A percentile compares a stretch with the other conserved stretches of the same genome.
Conservation (phyloP, 1,139 yeast species). For the Pichia sorboxylosa region DNA sequence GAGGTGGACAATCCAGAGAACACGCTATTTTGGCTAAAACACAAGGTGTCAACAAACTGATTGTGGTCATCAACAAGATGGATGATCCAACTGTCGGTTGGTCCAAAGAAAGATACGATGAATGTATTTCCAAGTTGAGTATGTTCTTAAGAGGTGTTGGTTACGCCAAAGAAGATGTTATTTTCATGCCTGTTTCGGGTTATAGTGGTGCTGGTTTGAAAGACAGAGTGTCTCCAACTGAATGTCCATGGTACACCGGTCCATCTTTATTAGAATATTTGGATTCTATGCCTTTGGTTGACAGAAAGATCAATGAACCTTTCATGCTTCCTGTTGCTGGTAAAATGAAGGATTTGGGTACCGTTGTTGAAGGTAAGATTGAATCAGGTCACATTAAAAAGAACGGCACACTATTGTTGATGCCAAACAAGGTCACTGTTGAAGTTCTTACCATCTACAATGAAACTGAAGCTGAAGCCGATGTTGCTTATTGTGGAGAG, state of each 20-base stretch:
- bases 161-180: conserved; percentile 72
- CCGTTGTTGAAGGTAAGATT: conserved; percentile 94
- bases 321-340: conserved; percentile 94
- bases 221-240: conserved; percentile 59
- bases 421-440: conserved; percentile 81
- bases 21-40: conserved; percentile 96
- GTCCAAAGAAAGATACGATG: conserved; percentile 94
- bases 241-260: conserved; percentile 89
- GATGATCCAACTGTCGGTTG: conserved; percentile 94
- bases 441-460: conserved; percentile 82
- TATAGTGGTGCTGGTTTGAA: conserved; percentile 95
- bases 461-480: conserved; percentile 93
- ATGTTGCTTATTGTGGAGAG: conserved; percentile 86
- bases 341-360: conserved; percentile 93
- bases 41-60: conserved; percentile 88
- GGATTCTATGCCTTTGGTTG: conserved; percentile 69
- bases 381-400: conserved; percentile 90
- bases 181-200: conserved; percentile 95
- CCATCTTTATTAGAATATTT: conserved; percentile 85
- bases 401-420: conserved; percentile 61
- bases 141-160: conserved; percentile 82
- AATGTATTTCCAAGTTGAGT: conserved; percentile 77
- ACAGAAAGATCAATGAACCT: conserved; percentile 86
- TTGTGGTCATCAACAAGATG: conserved; percentile 96
- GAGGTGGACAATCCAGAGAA: conserved; percentile 98